Base-by-base conservation (phyloP, 306 rosid species). In the Lathyrus sativus region DNA sequence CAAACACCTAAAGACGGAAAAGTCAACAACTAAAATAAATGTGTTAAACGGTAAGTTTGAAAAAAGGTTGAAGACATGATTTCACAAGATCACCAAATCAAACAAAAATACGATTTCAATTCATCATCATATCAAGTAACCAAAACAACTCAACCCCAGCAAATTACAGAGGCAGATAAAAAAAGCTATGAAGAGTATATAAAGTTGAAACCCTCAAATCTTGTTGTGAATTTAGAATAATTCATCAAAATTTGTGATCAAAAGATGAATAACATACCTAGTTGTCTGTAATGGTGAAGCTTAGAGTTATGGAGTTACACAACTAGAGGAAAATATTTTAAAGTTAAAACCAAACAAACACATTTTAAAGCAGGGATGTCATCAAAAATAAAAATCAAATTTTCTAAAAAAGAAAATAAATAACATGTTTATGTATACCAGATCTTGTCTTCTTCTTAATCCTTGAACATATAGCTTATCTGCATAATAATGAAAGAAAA, bases 281-380 rank as follows among this genome's bases (percentile, higher is more conserved):
- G 39, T 76, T 84, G 87, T 90, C 99, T 62, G 81, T 71, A 35
- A 85, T 74, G 63, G 92, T 60, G 82, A 93, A 85, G 76, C 22
- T 37, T 18, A 48, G 91, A 1, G 78, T 82, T 54, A 96, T 97
- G 88, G 89, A 37, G 73, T 37, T 65, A 80, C 11, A 72, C 54
- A 84, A 72, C 49, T 51, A 72, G 42, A 65, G 45, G 45, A 71
- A 81, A 72, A 37, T 54, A 74, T 43, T 60, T 75, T 59, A 76
- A 55, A 59, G 53, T 46, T 68, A 14, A 15, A 62, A 59, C 67
- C 68, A 56, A 65, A 74, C 42, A 75, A 39, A 54, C 41, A 71
- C n/a, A 15, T 42, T 59, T 19, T 4, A 72, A 11, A 35, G 18
- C 55, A 42, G 55, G 48, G 54, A 7, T 0, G 13, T 61, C 41